A percentile compares a stretch with the other conserved stretches of the same genome.
Evolutionary conservation across 306 rosid species (phyloP).

Genomic region (Pachyrhizus erosus): DNA sequence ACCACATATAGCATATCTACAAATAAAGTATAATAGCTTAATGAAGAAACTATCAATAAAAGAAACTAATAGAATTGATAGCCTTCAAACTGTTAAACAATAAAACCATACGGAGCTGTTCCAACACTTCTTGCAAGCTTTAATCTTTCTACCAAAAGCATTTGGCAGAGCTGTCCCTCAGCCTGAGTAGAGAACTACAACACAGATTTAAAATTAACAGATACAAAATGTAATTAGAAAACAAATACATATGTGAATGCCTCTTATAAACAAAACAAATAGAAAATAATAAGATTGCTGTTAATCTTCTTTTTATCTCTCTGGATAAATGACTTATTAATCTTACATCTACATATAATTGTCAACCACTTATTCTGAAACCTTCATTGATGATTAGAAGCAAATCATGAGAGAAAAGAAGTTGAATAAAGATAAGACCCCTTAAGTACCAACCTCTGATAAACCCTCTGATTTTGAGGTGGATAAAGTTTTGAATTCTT

Average conservation of each 20-base stretch:
- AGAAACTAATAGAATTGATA: conserved; percentile 12
- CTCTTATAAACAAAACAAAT: conserved; percentile 25
- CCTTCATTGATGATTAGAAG: conserved; percentile 15
- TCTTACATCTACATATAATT: conserved; percentile 4
- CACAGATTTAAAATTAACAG: conserved; percentile 29
- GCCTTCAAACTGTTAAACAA: conserved; percentile 29
- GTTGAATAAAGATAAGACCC: conserved; percentile 29
- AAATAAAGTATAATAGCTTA: conserved; percentile 23
- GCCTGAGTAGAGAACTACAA: conserved; percentile 52
- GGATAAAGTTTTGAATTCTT: conserved; percentile 56
- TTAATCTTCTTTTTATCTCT: not conserved
- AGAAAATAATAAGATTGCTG: conserved; percentile 1
- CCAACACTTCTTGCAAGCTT: conserved; percentile 77
- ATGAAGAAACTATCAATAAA: conserved; percentile 23
- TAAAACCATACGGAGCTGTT: conserved; percentile 82
- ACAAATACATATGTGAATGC: conserved; percentile 29
- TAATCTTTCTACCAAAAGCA: conserved; percentile 89
- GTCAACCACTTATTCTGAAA: conserved; percentile 13
- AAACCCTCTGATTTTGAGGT: conserved; percentile 64
- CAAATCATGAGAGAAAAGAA: conserved; percentile 10
- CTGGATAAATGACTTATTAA: not conserved
- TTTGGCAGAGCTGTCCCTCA: conserved; percentile 66
- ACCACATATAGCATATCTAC: conserved; percentile 91
- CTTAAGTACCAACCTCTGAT: conserved; percentile 70
- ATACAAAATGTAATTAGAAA: conserved; percentile 27